These are phyloP conservation scores for Leccinum olivaceoglutinosum DNA, from an alignment of 1,284 basidiomycete species.

Conservation along the genomic window DNA sequence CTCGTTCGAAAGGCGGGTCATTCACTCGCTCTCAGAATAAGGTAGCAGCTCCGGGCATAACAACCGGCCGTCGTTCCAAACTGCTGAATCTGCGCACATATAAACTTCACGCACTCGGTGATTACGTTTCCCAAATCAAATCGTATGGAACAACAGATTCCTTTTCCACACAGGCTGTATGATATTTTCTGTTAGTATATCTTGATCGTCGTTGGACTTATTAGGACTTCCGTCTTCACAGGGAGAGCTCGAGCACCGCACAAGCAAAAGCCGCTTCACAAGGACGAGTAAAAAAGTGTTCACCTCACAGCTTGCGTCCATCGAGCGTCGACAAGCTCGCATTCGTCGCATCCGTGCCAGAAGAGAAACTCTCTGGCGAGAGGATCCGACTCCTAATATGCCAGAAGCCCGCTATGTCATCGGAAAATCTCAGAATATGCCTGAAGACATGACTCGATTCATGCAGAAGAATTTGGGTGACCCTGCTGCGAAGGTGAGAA, in stretches of 20 bases:
- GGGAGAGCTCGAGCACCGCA: not conserved
- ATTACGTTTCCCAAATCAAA: not conserved
- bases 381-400: not conserved
- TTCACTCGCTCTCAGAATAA: not conserved
- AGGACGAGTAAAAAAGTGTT: accelerated
- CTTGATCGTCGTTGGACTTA: not conserved
- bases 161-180: not conserved
- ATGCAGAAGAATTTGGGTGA: not conserved
- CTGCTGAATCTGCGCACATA: not conserved
- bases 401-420: not conserved
- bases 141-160: not conserved
- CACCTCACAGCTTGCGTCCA: not conserved
- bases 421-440: not conserved
- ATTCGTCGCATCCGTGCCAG: not conserved
- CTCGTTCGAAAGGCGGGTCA: not conserved
- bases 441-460: not conserved
- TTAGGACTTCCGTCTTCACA: not conserved
- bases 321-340: not conserved
- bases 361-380: not conserved
- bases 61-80: not conserved
- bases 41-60: not conserved
- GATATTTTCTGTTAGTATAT: not conserved
- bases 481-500: not conserved
- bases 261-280: not conserved
- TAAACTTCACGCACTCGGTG: not conserved